Evolutionary conservation across 2,329 filamentous ascomycete genomes (phyloP).

Genomic region (Malbranchea cinnamomea): DNA sequence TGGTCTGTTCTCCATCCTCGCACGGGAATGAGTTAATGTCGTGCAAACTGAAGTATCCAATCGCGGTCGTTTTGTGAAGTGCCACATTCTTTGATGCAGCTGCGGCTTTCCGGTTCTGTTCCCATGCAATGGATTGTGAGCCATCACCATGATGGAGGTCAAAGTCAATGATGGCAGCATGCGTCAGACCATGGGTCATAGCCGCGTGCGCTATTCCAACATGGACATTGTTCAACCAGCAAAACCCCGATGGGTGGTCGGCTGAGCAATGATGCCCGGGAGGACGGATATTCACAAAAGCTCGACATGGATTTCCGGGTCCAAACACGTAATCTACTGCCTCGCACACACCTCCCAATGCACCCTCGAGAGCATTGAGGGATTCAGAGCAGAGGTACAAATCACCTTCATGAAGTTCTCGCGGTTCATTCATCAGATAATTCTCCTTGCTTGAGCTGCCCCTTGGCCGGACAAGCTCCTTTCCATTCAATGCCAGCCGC

Average conservation of each 20-base stretch:
- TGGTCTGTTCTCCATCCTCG: slow-evolving; percentile 82
- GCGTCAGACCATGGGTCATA: slow-evolving; percentile 70
- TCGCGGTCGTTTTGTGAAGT: slow-evolving; percentile 65
- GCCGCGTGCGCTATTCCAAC: slow-evolving; percentile 88
- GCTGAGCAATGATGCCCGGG: slow-evolving; percentile 93
- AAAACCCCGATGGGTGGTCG: slow-evolving; percentile 82
- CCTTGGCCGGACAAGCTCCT: slow-evolving; percentile 55
- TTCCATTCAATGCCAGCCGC: slow-evolving; percentile 61
- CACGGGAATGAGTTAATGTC: slow-evolving; percentile 99
- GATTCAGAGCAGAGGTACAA: slow-evolving; percentile 83
- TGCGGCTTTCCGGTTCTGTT: slow-evolving; percentile 60
- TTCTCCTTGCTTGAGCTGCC: slow-evolving; percentile 23
- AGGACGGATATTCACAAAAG: slow-evolving; percentile 84
- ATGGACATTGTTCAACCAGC: slow-evolving; percentile 97
- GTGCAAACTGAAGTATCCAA: slow-evolving; percentile 93
- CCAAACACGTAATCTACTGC: slow-evolving; percentile 76
- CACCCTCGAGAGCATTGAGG: slow-evolving; percentile 73
- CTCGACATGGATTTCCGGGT: slow-evolving; percentile 49
- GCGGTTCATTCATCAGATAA: slow-evolving; percentile 27
- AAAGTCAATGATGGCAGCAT: slow-evolving; percentile 87
- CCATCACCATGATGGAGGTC: slow-evolving; percentile 88
- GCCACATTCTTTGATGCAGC: slow-evolving; percentile 54
- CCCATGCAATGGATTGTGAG: slow-evolving; percentile 89
- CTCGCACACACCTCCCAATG: slow-evolving; percentile 83
- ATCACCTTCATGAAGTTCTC: slow-evolving; percentile 77